Conservation (phyloP, 2,329 filamentous ascomycete genomes). For the Pseudogymnoascus sp. region DNA sequence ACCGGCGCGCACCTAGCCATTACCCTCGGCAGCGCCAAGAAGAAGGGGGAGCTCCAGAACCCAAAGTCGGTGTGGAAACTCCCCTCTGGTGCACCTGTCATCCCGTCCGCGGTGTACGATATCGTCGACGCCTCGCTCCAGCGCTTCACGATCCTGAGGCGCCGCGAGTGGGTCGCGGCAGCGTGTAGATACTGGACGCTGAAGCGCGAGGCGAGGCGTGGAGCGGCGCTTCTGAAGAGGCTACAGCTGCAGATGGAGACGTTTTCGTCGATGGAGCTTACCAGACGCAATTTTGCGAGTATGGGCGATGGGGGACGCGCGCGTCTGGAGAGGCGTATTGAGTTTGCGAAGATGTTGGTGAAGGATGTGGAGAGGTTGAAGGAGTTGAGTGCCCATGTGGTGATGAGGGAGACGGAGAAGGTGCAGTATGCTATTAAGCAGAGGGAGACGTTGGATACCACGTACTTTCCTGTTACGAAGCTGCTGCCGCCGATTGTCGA, state of each 20-base stretch:
- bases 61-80: conserved; percentile 76
- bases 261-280: conserved; percentile 96
- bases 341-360: conserved; percentile 71
- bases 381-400: conserved; percentile 59
- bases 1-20: conserved; percentile 75
- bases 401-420: conserved; percentile 68
- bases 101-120: conserved; percentile 80
- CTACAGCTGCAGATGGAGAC: conserved; percentile 92
- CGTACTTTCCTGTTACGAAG: conserved; percentile 82
- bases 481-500: conserved; percentile 70
- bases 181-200: conserved; percentile 97
- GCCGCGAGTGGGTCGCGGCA: conserved; percentile 87
- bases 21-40: conserved; percentile 62
- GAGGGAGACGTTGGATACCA: conserved; percentile 70
- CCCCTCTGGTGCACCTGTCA: conserved; percentile 88
- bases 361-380: conserved; percentile 71
- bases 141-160: conserved; percentile 72
- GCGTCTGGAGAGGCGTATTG: conserved; percentile 70
- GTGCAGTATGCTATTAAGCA: conserved; percentile 68
- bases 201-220: conserved; percentile 85
- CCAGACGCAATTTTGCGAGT: conserved; percentile 85
- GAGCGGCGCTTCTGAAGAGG: conserved; percentile 84
- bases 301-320: conserved; percentile 81
- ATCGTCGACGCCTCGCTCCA: conserved; percentile 75
- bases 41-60: conserved; percentile 56